Evolutionary conservation across 2,329 filamentous ascomycete genomes (phyloP), one percentile per base, ranked within the genome.

Genomic region (Fusarium floridanum): DNA sequence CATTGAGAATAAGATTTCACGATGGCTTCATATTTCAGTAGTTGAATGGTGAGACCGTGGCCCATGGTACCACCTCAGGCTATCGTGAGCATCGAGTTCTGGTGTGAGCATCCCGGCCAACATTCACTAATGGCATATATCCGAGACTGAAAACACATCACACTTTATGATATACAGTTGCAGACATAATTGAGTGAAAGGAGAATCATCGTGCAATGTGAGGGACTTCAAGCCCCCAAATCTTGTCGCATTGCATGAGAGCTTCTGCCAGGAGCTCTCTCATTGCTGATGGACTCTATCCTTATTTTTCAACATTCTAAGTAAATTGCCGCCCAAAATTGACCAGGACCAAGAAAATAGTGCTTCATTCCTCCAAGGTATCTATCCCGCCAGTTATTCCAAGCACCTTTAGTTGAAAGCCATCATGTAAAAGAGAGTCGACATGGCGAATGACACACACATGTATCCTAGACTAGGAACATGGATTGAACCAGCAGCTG

Each of bases 381-480:
- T n/a, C 12, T 32, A 61, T 53, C 34, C 8, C 32, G 37, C 10
- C 22, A 8, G 6, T 20, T n/a, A 20, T 57, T 22, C 29, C 29
- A 37, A 61, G 5, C 27, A 22, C 17, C 17, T 56, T 39, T 73
- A 74, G 50, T 75, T 75, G 14, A 75, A n/a, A 5, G 22, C 27
- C 69, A 36, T 37, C 61, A 75, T 73, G 50, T 73, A 74, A 66
- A 74, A 43, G 7, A 74, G 43, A 39, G 72, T 68, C 32, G 69
- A 75, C 62, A 74, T 56, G n/a, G 63, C 72, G 22, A 74, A 61
- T 7, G 72, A 74, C 9, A 70, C 72, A 36, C 66, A 75, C 62
- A 74, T 67, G 36, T 70, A 73, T 22, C 61, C 53, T 5, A 74
- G n/a, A 37, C 66, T 74, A 6, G 72, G 72, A 12, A 29, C 43